Conservation (phyloP, 1,139 yeast genomes). For the Pichia inconspicua region DNA sequence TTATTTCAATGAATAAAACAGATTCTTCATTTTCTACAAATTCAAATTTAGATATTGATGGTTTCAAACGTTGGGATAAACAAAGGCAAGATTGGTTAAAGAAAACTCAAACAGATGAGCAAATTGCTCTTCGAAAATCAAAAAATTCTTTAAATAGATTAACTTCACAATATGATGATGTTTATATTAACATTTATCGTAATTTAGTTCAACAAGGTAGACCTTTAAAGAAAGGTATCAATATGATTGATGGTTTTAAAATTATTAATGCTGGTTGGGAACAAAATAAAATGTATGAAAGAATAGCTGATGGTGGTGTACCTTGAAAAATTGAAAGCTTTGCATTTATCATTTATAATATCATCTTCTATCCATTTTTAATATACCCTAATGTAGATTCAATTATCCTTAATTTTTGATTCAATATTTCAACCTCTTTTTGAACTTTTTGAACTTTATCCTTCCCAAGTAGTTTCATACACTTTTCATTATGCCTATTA, state of each 20-base stretch:
- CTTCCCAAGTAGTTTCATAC: slow-evolving; percentile 14
- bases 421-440: slow-evolving; percentile 35
- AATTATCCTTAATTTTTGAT: slow-evolving; percentile 40
- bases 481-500: slow-evolving; percentile 1
- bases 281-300: slow-evolving; percentile 56
- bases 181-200: slow-evolving; percentile 49
- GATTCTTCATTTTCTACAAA: neutral
- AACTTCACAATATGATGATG: slow-evolving; percentile 31
- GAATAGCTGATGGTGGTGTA: slow-evolving; percentile 43
- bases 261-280: slow-evolving; percentile 68
- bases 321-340: slow-evolving; percentile 6
- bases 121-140: slow-evolving; percentile 21
- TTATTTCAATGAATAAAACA: neutral
- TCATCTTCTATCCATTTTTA: neutral
- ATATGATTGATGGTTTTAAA: slow-evolving; percentile 50
- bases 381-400: slow-evolving; percentile 23
- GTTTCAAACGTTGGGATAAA: slow-evolving; percentile 43
- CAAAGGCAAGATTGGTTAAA: slow-evolving; percentile 54
- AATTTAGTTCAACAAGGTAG: slow-evolving; percentile 53
- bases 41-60: neutral
- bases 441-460: slow-evolving; percentile 24
- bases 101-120: slow-evolving; percentile 22
- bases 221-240: slow-evolving; percentile 49
- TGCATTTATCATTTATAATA: no score
- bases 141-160: slow-evolving; percentile 31